Conservation (phyloP, 2,329 filamentous ascomycete species). For the Berkeleyomyces basicola region DNA sequence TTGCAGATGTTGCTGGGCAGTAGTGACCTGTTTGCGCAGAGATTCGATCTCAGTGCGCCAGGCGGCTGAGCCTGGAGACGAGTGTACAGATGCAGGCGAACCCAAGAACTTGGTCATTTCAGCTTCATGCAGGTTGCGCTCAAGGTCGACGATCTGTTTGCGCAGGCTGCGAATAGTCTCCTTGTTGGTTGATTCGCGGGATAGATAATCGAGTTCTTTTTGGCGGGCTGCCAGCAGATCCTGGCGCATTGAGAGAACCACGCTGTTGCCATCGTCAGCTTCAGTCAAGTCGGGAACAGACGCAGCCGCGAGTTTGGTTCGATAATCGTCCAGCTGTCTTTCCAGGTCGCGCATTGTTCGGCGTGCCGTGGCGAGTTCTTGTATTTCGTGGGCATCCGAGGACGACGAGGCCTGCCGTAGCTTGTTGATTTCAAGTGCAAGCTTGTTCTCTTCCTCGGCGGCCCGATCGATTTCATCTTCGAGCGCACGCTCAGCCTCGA, state of each 20-base stretch:
- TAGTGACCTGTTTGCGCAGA: slow-evolving; percentile 43
- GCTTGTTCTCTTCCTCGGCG: slow-evolving; percentile 46
- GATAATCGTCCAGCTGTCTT: slow-evolving; percentile 38
- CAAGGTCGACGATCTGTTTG: slow-evolving; percentile 47
- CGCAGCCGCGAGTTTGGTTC: slow-evolving; percentile 25
- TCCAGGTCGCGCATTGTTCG: slow-evolving; percentile 51
- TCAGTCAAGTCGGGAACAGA: slow-evolving; percentile 20
- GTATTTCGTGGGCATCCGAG: slow-evolving; percentile 29
- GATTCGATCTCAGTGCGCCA: slow-evolving; percentile 40
- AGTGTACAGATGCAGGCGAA: slow-evolving; percentile 2
- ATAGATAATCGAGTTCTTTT: slow-evolving; percentile 46
- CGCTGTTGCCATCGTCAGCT: slow-evolving; percentile 28
- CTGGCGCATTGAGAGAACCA: slow-evolving; percentile 43
- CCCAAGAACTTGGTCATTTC: slow-evolving; percentile 31
- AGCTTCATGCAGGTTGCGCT: slow-evolving; percentile 49
- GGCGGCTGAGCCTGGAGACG: slow-evolving; percentile 30
- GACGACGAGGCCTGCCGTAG: slow-evolving; percentile 30
- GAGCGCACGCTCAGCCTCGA: slow-evolving; percentile 44
- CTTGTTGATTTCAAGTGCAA: slow-evolving; percentile 36
- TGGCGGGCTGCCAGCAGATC: slow-evolving; percentile 48
- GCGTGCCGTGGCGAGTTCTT: slow-evolving; percentile 41
- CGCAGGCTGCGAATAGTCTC: slow-evolving; percentile 46
- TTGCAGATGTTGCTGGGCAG: slow-evolving; percentile 41
- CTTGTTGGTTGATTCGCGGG: slow-evolving; percentile 49
- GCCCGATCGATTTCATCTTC: slow-evolving; percentile 51